These are phyloP conservation scores for Lichina pygmaea DNA, from an alignment of 495 filamentous ascomycete species.

Conservation along the genomic window DNA sequence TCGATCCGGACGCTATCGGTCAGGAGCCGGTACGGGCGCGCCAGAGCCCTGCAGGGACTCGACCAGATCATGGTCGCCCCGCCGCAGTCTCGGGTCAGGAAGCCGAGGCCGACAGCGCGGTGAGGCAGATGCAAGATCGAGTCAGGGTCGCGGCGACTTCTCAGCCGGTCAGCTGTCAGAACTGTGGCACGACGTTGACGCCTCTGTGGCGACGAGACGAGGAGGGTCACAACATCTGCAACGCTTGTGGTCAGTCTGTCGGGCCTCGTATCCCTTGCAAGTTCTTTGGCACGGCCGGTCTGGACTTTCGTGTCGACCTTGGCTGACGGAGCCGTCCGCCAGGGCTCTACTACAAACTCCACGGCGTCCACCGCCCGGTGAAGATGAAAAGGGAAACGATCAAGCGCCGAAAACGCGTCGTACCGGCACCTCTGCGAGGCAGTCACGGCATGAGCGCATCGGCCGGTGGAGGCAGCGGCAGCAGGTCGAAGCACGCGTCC, in stretches of 20 bases:
- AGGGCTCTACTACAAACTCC: constrained; percentile 95
- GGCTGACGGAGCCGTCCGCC: constrained; percentile 3
- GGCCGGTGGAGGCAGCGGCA: no score
- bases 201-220: constrained; percentile 91
- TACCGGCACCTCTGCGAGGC: constrained; percentile 29
- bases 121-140: constrained; percentile 5
- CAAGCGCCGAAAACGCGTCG: constrained; percentile 84
- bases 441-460: background rate
- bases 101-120: constrained; percentile 1
- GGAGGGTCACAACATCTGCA: constrained; percentile 89
- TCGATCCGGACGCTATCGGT: no score
- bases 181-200: constrained; percentile 91
- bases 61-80: background rate
- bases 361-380: constrained; percentile 73
- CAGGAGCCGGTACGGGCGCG: no score
- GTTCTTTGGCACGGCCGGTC: background rate
- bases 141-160: constrained; percentile 25
- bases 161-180: constrained; percentile 79
- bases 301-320: constrained; percentile 4
- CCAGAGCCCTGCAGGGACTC: background rate
- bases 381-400: constrained; percentile 96
- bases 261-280: background rate
- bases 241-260: constrained; percentile 62
- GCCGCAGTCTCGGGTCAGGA: background rate
- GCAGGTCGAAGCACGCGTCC: no score